Conservation (phyloP, 805 yeast species). For the Zygotorulaspora danielsina region DNA sequence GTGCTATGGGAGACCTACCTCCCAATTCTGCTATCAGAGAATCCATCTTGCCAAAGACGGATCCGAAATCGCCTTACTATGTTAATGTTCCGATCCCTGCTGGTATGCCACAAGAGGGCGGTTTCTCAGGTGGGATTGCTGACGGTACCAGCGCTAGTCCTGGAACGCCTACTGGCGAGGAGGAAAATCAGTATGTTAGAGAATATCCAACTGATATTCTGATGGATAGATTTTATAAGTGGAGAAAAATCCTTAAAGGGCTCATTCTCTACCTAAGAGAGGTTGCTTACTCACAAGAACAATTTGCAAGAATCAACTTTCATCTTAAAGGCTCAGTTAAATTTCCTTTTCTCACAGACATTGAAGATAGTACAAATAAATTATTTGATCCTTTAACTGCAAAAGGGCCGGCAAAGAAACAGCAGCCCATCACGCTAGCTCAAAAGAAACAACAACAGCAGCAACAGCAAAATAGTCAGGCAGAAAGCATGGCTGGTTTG, state of each 20-base stretch:
- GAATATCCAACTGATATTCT: conserved; percentile 72
- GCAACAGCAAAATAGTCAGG: conserved; percentile 9
- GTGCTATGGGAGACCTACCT: conserved; percentile 7
- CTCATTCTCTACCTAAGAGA: conserved; percentile 68
- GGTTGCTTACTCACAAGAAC: conserved; percentile 75
- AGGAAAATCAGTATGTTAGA: conserved; percentile 27
- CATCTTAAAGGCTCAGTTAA: conserved; percentile 66
- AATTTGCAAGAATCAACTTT: conserved; percentile 61
- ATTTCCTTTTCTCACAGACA: conserved; percentile 37
- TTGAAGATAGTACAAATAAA: conserved; percentile 34
- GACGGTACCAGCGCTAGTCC: too few species aligned
- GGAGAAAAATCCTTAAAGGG: conserved; percentile 74
- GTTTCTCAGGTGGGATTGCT: too few species aligned
- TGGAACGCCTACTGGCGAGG: conserved; percentile 7
- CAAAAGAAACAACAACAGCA: conserved; percentile 18
- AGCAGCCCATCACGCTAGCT: conserved; percentile 26
- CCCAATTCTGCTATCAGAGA: conserved; percentile 6
- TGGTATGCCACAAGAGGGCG: conserved; percentile 17
- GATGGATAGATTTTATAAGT: conserved; percentile 72
- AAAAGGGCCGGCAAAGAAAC: conserved; percentile 37
- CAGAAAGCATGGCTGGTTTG: not conserved
- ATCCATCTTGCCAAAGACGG: conserved; percentile 27
- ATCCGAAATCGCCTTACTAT: conserved; percentile 33
- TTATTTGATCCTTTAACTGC: conserved; percentile 49
- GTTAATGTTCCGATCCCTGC: conserved; percentile 36